phyloP scores from a whole-genome alignment of 139 green algal species.

The Volvox africanus region DNA sequence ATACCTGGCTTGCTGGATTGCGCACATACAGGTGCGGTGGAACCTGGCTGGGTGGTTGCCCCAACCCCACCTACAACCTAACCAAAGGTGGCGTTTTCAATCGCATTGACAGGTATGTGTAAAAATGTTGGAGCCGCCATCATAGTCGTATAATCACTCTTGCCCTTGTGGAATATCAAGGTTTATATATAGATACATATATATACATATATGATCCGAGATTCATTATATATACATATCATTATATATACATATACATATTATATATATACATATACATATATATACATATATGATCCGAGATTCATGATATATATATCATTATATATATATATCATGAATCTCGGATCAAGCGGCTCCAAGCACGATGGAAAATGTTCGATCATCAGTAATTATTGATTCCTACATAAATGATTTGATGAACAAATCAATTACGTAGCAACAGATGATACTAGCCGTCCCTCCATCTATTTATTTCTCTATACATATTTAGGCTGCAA shows the following conservation, averaged over 20 bases:
- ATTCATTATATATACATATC: too few species aligned
- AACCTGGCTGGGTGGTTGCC: background rate
- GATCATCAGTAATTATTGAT: too few species aligned
- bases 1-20: background rate
- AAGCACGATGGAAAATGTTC: too few species aligned
- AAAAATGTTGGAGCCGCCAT: too few species aligned
- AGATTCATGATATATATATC: too few species aligned
- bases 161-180: background rate
- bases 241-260: background rate
- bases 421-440: too few species aligned
- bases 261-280: background rate
- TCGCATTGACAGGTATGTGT: constrained; percentile 2
- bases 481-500: too few species aligned
- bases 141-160: too few species aligned
- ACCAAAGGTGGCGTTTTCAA: background rate
- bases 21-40: background rate
- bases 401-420: too few species aligned
- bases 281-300: background rate
- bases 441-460: too few species aligned
- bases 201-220: background rate
- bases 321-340: background rate
- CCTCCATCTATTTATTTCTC: too few species aligned
- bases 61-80: background rate
- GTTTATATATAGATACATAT: background rate
- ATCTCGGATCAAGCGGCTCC: too few species aligned